phyloP scores from a whole-genome alignment of 768 basidiomycete species.

The Hemileccinum impolitum region DNA sequence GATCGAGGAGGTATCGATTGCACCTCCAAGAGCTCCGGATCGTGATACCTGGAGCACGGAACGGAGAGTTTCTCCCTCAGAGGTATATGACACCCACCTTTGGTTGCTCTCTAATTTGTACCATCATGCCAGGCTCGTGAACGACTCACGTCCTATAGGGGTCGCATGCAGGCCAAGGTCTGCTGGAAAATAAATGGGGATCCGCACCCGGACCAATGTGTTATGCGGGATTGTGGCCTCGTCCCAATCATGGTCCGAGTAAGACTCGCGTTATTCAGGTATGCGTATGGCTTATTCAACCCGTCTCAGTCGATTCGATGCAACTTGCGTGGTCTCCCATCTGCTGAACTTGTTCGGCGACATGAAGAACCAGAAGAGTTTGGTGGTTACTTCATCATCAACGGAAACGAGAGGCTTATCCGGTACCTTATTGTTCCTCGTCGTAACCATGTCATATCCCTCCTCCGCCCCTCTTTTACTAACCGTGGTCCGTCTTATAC shows the following conservation, averaged over 20 bases:
- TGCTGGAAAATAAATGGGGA: slow-evolving; percentile 74
- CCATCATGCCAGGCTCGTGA: slow-evolving; percentile 71
- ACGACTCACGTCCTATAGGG: slow-evolving; percentile 87
- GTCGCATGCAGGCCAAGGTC: slow-evolving; percentile 82
- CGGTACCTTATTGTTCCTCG: slow-evolving; percentile 96
- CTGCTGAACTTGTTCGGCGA: slow-evolving; percentile 79
- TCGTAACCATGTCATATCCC: slow-evolving; percentile 91
- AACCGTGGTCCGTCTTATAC: slow-evolving; percentile 96
- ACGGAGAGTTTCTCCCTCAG: slow-evolving; percentile 80
- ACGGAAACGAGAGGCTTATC: slow-evolving; percentile 98
- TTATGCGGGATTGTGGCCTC: slow-evolving; percentile 82
- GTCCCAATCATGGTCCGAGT: slow-evolving; percentile 97
- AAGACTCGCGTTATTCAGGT: slow-evolving; percentile 31
- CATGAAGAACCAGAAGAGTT: slow-evolving; percentile 99
- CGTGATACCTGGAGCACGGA: slow-evolving; percentile 73
- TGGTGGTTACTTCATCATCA: slow-evolving; percentile 97
- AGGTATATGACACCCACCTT: slow-evolving; percentile 49
- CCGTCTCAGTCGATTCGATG: slow-evolving; percentile 76
- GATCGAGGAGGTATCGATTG: slow-evolving; percentile 83
- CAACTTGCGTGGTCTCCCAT: slow-evolving; percentile 82
- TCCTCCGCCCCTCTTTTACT: slow-evolving; percentile 85
- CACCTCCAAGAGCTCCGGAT: slow-evolving; percentile 83
- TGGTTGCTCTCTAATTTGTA: slow-evolving; percentile 7
- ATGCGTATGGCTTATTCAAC: slow-evolving; percentile 1
- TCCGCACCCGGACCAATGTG: slow-evolving; percentile 62